These are phyloP conservation scores for Glaciozyma martinii DNA, from an alignment of 768 basidiomycete genomes.

Conservation along the genomic window DNA sequence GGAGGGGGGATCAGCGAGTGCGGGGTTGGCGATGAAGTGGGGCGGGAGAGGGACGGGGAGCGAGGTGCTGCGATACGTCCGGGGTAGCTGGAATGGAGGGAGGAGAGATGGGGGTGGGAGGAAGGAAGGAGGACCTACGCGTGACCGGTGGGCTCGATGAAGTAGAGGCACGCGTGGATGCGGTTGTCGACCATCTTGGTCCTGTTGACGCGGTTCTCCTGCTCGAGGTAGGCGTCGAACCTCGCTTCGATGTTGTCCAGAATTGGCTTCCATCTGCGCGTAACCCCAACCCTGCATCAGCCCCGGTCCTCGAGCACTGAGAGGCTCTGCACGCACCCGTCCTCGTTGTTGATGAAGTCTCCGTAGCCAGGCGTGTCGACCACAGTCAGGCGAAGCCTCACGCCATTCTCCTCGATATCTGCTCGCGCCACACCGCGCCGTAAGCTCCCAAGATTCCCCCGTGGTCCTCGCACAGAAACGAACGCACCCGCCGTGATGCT, in stretches of 20 bases:
- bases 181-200: conserved; percentile 90
- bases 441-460: too few relatives aligned
- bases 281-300: too few relatives aligned
- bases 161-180: conserved; percentile 97
- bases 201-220: conserved; percentile 96
- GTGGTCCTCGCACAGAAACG: not conserved
- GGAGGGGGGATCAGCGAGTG: not conserved
- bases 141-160: conserved; percentile 97
- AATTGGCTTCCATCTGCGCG: conserved; percentile 87
- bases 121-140: conserved; percentile 54
- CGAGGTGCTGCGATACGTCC: too few relatives aligned
- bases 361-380: conserved; percentile 99
- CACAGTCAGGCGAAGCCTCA: conserved; percentile 91
- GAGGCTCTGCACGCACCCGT: conserved; percentile 54
- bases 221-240: conserved; percentile 94
- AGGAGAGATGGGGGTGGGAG: conserved; percentile 10
- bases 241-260: conserved; percentile 96
- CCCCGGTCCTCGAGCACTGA: not conserved
- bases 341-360: conserved; percentile 98
- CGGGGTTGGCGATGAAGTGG: not conserved
- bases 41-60: not conserved
- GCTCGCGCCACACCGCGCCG: conserved; percentile 24
- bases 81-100: too few relatives aligned
- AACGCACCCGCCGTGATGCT: conserved; percentile 89
- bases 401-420: conserved; percentile 99